Conservation (phyloP, 1,284 basidiomycete species). For the Xerocomus minutiporus region DNA sequence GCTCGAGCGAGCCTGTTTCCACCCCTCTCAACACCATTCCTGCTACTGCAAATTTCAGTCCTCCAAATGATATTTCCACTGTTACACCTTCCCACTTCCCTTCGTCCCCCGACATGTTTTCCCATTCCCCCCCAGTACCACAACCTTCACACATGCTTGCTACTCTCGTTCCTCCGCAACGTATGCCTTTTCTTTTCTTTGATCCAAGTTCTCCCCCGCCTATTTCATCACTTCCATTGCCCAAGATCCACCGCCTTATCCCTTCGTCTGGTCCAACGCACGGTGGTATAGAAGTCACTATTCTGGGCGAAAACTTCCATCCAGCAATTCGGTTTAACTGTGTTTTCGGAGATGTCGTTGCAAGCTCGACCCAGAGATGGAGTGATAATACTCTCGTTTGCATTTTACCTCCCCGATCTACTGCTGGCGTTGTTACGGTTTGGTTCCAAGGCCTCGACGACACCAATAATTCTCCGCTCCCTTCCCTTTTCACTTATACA, state of each 20-base stretch:
- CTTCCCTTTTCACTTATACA: constrained; percentile 82
- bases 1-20: constrained; percentile 9
- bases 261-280: constrained; percentile 88
- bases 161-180: constrained; percentile 23
- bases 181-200: constrained; percentile 58
- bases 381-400: constrained; percentile 94
- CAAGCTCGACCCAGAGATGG: constrained; percentile 86
- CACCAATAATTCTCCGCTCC: constrained; percentile 49
- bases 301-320: constrained; percentile 88
- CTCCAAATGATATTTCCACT: constrained; percentile 15
- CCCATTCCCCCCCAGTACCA: constrained; percentile 11
- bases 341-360: constrained; percentile 81
- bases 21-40: constrained; percentile 11
- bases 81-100: constrained; percentile 13
- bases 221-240: constrained; percentile 45
- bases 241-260: constrained; percentile 80
- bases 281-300: constrained; percentile 93
- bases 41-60: constrained; percentile 10
- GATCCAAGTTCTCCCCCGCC: constrained; percentile 45
- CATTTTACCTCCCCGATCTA: constrained; percentile 78
- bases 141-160: constrained; percentile 22
- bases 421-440: constrained; percentile 87
- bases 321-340: constrained; percentile 66
- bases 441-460: constrained; percentile 74
- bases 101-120: constrained; percentile 18